These are phyloP conservation scores for Aureobasidium subglaciale DNA, from an alignment of 2,329 filamentous ascomycete species.

Conservation along the genomic window DNA sequence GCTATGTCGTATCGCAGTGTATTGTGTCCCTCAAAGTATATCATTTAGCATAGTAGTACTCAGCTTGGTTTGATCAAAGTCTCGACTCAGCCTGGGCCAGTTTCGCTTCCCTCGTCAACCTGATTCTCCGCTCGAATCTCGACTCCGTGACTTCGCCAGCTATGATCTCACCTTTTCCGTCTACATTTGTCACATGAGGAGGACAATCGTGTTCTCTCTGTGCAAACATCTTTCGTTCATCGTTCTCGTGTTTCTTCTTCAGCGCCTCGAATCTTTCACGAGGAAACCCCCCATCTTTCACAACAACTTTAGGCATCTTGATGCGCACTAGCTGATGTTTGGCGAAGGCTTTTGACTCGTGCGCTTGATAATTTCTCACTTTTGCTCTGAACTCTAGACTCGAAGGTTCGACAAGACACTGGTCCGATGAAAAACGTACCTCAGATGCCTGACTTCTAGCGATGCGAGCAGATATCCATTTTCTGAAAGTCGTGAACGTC, in stretches of 20 bases:
- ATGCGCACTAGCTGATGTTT: not conserved
- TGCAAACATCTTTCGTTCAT: not conserved
- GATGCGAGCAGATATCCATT: not conserved
- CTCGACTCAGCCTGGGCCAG: not conserved
- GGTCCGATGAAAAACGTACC: not conserved
- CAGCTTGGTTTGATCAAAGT: not conserved
- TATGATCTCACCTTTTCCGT: too few species aligned
- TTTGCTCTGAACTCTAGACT: not conserved
- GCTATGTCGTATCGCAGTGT: not conserved
- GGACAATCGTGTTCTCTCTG: too few species aligned
- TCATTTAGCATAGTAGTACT: not conserved
- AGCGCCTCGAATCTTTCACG: not conserved
- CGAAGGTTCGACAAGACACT: not conserved
- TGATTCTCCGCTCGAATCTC: too few species aligned
- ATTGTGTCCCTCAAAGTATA: not conserved
- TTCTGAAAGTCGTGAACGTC: too few species aligned
- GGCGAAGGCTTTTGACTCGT: not conserved
- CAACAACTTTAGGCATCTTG: not conserved
- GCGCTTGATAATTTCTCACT: not conserved
- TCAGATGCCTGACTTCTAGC: too few species aligned
- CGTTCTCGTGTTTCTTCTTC: not conserved
- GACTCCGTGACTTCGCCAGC: too few species aligned
- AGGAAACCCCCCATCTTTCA: too few species aligned
- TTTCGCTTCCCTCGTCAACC: not conserved
- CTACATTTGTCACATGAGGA: too few species aligned